Evolutionary conservation across 208 protist species (phyloP), one percentile per base, ranked within the genome.

Genomic region (Naegleria fowleri): DNA sequence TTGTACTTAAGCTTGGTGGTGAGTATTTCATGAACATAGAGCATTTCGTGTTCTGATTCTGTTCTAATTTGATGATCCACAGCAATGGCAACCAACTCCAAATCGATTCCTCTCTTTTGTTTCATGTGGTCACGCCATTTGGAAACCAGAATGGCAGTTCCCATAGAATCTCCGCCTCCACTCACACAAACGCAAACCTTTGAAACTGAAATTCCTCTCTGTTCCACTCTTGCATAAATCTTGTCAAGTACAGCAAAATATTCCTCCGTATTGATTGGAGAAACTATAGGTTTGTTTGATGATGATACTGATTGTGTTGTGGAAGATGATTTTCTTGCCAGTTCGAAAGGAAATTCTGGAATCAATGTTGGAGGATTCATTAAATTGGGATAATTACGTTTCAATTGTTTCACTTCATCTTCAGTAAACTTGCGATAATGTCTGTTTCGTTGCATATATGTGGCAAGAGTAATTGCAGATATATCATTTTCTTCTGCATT

Each of bases 201-300:
- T 36, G 16, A 13, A 33, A 79, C 67, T 36, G 67, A 13, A 13
- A 33, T 36, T 13, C 67, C 67, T 79, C 67, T 79, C 36, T 79
- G 67, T 36, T 36, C 25, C 5, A 36, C 29, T 79, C 67, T 79
- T 36, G 67, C 67, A 7, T 36, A 36, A 33, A 79, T 79, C n/a
- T 79, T 79, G n/a, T 79, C 67, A 36, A 79, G 29, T 9, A 79
- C 67, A 15, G 67, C 67, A 79, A 79, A 79, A 79, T 79, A 79
- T 9, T 79, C 67, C 0, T 79, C 6, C 5, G 7, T 11, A 3
- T 36, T 36, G n/a, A 79, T 79, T 36, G 67, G 67, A 36, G 16
- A 36, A 79, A 79, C 67, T 11, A 7, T 11, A 36, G 67, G 1
- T 79, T 79, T 79, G 43, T 48, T 48, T 29, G 55, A 29, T 29